Evolutionary conservation across 208 protist genomes (phyloP), one percentile per base, ranked within the genome.

Genomic region (Blechomonas ayalai): DNA sequence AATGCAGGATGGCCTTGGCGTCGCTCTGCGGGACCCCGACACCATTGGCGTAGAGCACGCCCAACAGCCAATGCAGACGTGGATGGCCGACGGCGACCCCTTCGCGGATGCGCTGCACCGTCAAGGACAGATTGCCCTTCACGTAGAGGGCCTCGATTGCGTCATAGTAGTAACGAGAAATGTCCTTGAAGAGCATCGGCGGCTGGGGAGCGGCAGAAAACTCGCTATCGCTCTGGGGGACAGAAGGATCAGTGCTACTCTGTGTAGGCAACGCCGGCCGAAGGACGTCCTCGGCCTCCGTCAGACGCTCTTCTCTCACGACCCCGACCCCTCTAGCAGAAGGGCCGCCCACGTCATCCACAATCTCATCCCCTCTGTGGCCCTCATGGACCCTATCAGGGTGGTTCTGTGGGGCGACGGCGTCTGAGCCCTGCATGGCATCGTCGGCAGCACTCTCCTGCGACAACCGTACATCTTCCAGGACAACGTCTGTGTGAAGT

Each of bases 31-130:
- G 56, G 19, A 92, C 82, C 15, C 78, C 87, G 26, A 92, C 26
- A 13, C 82, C 87, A 51, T 81, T 78, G 23, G 72, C 50, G 51
- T 95, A 66, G 36, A 91, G 56, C 3, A 90, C 75, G 0, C 76
- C 87, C 2, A 91, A 63, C n/a, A 87, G 52, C 63, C 67, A 90
- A 34, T 95, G 82, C 42, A 85, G 39, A 5, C 67, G 71, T 18
- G 73, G 54, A 49, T 91, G 67, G n/a, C 87, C 87, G 23, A 24
- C 41, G 29, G 52, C 48, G 22, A 52, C 70, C n/a, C 62, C 72
- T 20, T 74, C 51, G 20, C 65, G 51, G 15, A 76, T 59, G 20
- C 61, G 63, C 36, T 60, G 52, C 10, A 84, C 56, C 22, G 77
- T 61, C 12, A 66, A 41, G 2, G 58, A 68, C 19, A 85, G 26